Percentiles rank a stretch among this genome's conserved stretches.
Evolutionary conservation across 805 yeast species (phyloP).

Genomic region (Saturnispora zaruensis): DNA sequence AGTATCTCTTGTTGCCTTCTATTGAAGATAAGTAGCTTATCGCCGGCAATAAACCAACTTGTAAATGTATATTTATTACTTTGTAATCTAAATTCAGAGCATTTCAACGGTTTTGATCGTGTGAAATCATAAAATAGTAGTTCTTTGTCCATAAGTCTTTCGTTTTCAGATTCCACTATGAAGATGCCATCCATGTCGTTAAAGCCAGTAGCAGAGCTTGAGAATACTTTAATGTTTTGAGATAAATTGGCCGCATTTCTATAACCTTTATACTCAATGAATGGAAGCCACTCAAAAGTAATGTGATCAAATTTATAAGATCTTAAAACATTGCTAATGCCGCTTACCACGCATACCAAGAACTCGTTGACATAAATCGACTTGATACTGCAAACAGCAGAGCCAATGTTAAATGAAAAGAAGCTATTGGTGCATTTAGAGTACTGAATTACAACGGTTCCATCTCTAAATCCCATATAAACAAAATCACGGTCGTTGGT

Average conservation of each 20-base stretch:
- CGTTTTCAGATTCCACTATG: constrained; percentile 10
- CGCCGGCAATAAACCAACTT: background rate
- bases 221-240: constrained; percentile 2
- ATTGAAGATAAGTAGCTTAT: background rate
- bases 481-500: background rate
- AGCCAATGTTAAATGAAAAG: background rate
- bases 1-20: background rate
- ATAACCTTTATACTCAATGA: constrained; percentile 8
- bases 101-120: background rate
- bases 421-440: background rate
- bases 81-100: background rate
- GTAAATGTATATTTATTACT: background rate
- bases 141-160: background rate
- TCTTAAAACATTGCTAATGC: constrained; percentile 1
- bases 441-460: constrained; percentile 3
- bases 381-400: constrained; percentile 6
- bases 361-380: background rate
- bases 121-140: constrained; percentile 1
- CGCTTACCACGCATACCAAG: constrained; percentile 7
- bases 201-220: no score
- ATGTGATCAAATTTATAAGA: constrained; percentile 4
- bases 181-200: constrained; percentile 1
- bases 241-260: constrained; percentile 1
- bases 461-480: constrained; percentile 11
- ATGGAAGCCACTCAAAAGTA: constrained; percentile 1